Conservation (phyloP, 2,329 filamentous ascomycete genomes). For the Juglanconis sp. region DNA sequence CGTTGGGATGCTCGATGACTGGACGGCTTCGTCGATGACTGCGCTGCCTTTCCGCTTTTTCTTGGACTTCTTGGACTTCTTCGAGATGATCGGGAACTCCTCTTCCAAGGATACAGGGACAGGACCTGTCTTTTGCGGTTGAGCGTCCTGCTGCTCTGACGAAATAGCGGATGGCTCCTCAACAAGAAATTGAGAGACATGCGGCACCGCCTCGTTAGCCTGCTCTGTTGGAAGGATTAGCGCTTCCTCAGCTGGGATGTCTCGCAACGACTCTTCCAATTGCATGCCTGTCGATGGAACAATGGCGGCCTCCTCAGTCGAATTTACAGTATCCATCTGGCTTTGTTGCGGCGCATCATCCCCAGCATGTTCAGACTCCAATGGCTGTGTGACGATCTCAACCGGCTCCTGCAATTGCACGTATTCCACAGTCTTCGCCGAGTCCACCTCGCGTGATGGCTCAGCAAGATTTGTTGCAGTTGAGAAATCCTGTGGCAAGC, state of each 20-base stretch:
- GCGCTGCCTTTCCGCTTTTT: constrained; percentile 22
- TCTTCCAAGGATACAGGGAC: constrained; percentile 19
- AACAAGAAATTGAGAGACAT: background rate
- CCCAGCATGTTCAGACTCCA: background rate
- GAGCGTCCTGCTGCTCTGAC: background rate
- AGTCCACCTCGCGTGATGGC: background rate
- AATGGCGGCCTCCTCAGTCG: background rate
- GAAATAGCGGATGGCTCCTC: background rate
- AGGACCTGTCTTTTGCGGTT: constrained; percentile 17
- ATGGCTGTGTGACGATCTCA: background rate
- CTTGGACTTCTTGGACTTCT: constrained; percentile 34
- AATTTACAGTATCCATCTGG: background rate
- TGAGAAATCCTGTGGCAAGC: background rate
- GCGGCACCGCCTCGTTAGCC: too few species aligned
- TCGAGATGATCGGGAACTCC: constrained; percentile 11
- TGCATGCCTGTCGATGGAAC: too few species aligned
- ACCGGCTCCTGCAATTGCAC: background rate
- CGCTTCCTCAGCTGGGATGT: background rate
- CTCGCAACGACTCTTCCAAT: background rate
- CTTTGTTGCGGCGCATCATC: background rate
- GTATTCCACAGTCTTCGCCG: background rate
- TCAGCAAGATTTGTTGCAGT: background rate
- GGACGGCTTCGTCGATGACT: background rate
- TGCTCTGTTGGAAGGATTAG: background rate
- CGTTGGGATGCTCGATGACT: background rate